Percentiles rank a stretch among this genome's conserved stretches.
Conservation (phyloP, 108 stramenopile genomes). For the Skeletonema potamos region DNA sequence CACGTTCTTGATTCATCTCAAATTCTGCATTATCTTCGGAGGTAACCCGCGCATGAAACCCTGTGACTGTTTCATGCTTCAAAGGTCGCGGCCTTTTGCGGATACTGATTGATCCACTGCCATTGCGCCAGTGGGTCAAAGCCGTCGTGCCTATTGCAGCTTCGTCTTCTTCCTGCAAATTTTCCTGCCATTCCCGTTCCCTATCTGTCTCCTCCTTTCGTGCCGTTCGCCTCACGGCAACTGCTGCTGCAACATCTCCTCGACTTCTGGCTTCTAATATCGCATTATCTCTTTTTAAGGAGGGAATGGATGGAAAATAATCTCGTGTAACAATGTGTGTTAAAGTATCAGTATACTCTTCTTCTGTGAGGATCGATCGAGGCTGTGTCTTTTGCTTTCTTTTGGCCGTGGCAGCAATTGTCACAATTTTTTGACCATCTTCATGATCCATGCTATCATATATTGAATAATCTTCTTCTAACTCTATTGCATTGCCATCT, state of each 20-base stretch:
- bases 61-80: conserved; percentile 65
- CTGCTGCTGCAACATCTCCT: conserved; percentile 66
- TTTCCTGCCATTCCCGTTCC: conserved; percentile 44
- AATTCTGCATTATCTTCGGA: conserved; percentile 87
- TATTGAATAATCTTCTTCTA: too few relatives aligned
- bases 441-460: conserved; percentile 2
- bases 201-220: conserved; percentile 43
- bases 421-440: not conserved
- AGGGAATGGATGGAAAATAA: conserved; percentile 64
- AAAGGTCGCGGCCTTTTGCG: conserved; percentile 54
- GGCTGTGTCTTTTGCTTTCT: conserved; percentile 34
- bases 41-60: conserved; percentile 77
- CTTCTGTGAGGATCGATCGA: conserved; percentile 68
- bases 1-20: conserved; percentile 57
- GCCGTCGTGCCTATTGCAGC: not conserved
- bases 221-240: conserved; percentile 67
- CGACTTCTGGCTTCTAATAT: conserved; percentile 51
- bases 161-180: conserved; percentile 30
- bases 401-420: not conserved
- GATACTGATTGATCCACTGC: not conserved
- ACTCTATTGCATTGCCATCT: too few relatives aligned
- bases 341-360: conserved; percentile 72
- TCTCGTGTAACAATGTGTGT: conserved; percentile 69
- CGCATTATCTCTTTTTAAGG: conserved; percentile 52
- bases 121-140: not conserved